Evolutionary conservation across 495 filamentous ascomycete genomes (phyloP).

Genomic region (Aspergillus egyptiacus): DNA sequence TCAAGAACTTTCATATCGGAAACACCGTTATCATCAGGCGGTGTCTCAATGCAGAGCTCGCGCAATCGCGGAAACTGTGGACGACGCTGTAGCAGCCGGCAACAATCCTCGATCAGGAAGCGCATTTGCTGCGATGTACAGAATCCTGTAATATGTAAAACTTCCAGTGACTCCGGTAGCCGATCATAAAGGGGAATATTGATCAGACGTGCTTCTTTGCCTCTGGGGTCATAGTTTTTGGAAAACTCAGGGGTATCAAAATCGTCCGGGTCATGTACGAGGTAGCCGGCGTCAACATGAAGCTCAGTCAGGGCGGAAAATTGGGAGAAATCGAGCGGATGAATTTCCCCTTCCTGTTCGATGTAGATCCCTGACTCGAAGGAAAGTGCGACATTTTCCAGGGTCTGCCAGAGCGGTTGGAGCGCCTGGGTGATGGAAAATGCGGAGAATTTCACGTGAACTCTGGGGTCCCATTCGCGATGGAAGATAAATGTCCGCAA

Average conservation of each 20-base stretch:
- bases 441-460: constrained; percentile 1
- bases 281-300: constrained; percentile 1
- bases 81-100: constrained; percentile 1
- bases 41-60: not conserved
- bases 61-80: not conserved
- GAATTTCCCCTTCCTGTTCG: constrained; percentile 3
- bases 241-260: not conserved
- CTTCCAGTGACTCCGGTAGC: constrained; percentile 2
- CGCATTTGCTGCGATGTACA: constrained; percentile 1
- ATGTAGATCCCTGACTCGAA: constrained; percentile 1
- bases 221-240: not conserved
- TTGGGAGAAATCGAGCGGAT: constrained; percentile 4
- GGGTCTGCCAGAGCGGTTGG: not conserved
- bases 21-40: not conserved
- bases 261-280: constrained; percentile 6
- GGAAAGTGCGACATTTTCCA: constrained; percentile 1
- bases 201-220: not conserved
- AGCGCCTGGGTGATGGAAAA: not conserved
- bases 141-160: not conserved
- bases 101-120: not conserved
- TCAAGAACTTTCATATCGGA: not conserved
- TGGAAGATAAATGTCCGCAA: constrained; percentile 2
- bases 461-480: constrained; percentile 4
- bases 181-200: not conserved
- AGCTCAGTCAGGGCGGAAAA: not conserved